Conservation (phyloP, 73 alveolate genomes). For the Urostyla sp. region DNA sequence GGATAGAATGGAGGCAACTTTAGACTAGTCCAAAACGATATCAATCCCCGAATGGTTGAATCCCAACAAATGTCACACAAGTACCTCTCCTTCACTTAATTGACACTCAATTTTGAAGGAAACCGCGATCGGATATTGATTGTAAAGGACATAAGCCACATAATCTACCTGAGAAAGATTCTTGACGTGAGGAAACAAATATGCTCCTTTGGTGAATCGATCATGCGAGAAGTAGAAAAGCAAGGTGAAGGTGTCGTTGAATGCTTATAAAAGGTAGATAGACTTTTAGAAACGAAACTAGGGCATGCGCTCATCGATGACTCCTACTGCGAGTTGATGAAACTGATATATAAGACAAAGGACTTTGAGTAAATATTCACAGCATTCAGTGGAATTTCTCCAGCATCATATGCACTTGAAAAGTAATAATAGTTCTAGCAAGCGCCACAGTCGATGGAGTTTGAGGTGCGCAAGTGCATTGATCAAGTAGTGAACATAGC, state of each 20-base stretch:
- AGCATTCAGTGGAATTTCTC: too few relatives aligned
- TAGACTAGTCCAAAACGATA: too few relatives aligned
- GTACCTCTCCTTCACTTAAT: constrained; percentile 9
- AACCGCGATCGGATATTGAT: constrained; percentile 17
- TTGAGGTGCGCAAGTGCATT: background rate
- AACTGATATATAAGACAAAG: constrained; percentile 23
- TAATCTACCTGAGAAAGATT: constrained; percentile 5
- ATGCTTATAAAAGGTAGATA: constrained; percentile 15
- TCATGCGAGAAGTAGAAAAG: constrained; percentile 3
- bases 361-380: constrained; percentile 21
- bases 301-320: constrained; percentile 40
- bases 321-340: constrained; percentile 22
- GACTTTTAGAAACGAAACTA: background rate
- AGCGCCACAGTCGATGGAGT: too few relatives aligned
- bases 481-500: constrained; percentile 31
- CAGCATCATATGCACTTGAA: too few relatives aligned
- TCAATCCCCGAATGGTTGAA: too few relatives aligned
- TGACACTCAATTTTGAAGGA: constrained; percentile 29
- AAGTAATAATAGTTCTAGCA: too few relatives aligned
- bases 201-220: constrained; percentile 14
- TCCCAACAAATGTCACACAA: too few relatives aligned
- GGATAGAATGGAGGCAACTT: too few relatives aligned
- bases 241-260: constrained; percentile 13
- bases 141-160: constrained; percentile 29
- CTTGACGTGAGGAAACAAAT: constrained; percentile 29